Evolutionary conservation across 1,139 yeast species (phyloP).

Genomic region (Nakaseomyces delphensis): DNA sequence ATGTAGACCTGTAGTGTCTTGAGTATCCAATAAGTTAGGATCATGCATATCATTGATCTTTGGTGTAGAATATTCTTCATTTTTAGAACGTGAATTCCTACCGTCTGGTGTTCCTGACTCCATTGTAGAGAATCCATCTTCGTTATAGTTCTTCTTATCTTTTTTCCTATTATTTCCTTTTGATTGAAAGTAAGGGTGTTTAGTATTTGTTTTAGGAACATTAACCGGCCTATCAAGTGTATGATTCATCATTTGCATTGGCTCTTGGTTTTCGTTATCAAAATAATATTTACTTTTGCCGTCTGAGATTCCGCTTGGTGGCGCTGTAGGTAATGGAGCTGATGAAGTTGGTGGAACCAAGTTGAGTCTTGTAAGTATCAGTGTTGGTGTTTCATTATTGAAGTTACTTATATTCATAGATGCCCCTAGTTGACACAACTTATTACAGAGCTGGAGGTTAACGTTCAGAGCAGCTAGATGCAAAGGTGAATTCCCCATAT

Average conservation of each 20-base stretch:
- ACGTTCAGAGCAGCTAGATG: constrained; percentile 44
- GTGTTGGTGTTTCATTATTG: constrained; percentile 27
- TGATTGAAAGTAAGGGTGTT: neutral
- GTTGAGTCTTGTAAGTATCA: constrained; percentile 33
- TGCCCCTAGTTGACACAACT: constrained; percentile 27
- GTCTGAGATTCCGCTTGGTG: neutral
- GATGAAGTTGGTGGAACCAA: neutral
- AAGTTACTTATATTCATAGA: constrained; percentile 24
- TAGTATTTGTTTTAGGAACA: constrained; percentile 1
- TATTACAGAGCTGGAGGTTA: constrained; percentile 28
- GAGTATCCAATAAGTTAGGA: constrained; percentile 3
- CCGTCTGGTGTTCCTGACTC: neutral
- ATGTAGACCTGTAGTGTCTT: constrained; percentile 15
- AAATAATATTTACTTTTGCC: neutral
- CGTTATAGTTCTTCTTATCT: neutral
- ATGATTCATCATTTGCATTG: neutral
- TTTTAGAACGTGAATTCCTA: constrained; percentile 1
- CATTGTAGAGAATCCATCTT: neutral
- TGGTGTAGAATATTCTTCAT: constrained; percentile 1
- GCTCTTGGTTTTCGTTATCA: neutral
- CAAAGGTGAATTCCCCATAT: constrained; percentile 58
- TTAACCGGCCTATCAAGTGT: constrained; percentile 1
- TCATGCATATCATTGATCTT: constrained; percentile 2
- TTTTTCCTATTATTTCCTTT: neutral
- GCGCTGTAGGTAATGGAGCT: constrained; percentile 1